phyloP scores from a whole-genome alignment of 306 rosid genomes.

The Vigna reflexopilosa region DNA sequence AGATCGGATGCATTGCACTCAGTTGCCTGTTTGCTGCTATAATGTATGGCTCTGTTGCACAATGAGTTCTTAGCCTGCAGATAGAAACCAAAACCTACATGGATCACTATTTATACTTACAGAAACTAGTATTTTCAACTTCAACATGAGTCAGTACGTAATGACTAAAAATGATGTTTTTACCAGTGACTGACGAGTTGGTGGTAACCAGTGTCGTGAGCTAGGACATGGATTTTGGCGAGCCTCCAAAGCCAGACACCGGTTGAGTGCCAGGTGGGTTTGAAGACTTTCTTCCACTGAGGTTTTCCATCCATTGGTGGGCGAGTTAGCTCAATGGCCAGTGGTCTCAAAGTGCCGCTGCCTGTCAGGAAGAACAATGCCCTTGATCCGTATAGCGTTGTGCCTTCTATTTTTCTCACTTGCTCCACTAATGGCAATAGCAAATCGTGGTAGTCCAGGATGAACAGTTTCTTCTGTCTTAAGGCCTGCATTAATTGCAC shows the following conservation, averaged over 20 bases:
- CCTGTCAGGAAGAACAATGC: slow-evolving; percentile 68
- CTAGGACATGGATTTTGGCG: slow-evolving; percentile 85
- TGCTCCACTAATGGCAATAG: slow-evolving; percentile 68
- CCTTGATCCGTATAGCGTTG: slow-evolving; percentile 83
- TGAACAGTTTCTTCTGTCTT: slow-evolving; percentile 66
- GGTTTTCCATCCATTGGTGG: slow-evolving; percentile 74
- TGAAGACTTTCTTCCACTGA: slow-evolving; percentile 68
- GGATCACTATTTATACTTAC: too few relatives aligned
- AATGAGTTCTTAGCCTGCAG: slow-evolving; percentile 83
- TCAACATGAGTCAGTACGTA: too few relatives aligned
- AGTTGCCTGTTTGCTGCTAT: slow-evolving; percentile 83
- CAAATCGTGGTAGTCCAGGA: slow-evolving; percentile 83
- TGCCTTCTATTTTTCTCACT: slow-evolving; percentile 64
- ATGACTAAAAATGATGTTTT: neutral
- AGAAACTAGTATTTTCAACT: too few relatives aligned
- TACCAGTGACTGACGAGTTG: slow-evolving; percentile 93
- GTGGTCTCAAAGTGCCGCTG: slow-evolving; percentile 58
- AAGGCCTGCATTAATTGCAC: slow-evolving; percentile 53
- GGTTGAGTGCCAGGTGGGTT: slow-evolving; percentile 70
- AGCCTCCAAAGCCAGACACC: slow-evolving; percentile 88
- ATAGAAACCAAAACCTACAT: neutral
- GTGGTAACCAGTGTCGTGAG: slow-evolving; percentile 85
- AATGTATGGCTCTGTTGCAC: slow-evolving; percentile 78
- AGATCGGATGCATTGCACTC: slow-evolving; percentile 86
- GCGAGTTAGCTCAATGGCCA: slow-evolving; percentile 81